Evolutionary conservation across 2,329 filamentous ascomycete genomes (phyloP).

Genomic region (Mollisiaceae sp.): DNA sequence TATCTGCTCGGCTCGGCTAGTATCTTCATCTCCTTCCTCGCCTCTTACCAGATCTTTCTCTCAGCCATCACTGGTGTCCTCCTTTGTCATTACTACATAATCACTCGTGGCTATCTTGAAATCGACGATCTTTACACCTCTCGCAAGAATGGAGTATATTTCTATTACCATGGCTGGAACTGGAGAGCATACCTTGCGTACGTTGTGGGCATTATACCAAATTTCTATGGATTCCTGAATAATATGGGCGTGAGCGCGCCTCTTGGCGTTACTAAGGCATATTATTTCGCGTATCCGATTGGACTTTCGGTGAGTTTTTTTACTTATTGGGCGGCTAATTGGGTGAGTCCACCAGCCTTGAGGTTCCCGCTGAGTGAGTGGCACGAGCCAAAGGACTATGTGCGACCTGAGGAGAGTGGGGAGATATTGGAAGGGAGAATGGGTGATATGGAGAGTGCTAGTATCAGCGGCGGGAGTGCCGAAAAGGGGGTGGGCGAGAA

Average conservation of each 20-base stretch:
- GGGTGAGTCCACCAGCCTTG: conserved; percentile 29
- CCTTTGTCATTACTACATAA: conserved; percentile 50
- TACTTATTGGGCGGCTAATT: conserved; percentile 37
- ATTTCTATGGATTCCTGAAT: conserved; percentile 49
- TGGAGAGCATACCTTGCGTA: conserved; percentile 44
- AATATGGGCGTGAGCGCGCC: conserved; percentile 48
- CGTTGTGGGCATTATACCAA: conserved; percentile 46
- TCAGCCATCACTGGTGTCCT: conserved; percentile 49
- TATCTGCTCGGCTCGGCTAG: conserved; percentile 44
- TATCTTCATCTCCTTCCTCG: conserved; percentile 48
- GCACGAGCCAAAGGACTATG: conserved; percentile 46
- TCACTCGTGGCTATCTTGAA: conserved; percentile 44
- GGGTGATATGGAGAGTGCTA: conserved; percentile 24
- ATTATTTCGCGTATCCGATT: conserved; percentile 61
- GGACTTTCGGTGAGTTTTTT: conserved; percentile 52
- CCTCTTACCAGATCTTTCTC: conserved; percentile 50
- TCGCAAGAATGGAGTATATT: conserved; percentile 40
- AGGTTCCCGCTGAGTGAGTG: conserved; percentile 36
- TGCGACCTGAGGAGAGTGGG: conserved; percentile 37
- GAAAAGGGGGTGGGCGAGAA: conserved; percentile 15
- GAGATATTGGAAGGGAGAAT: conserved; percentile 18
- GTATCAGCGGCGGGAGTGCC: conserved; percentile 1
- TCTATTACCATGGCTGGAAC: conserved; percentile 46
- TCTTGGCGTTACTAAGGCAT: conserved; percentile 49
- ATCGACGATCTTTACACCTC: conserved; percentile 46